Evolutionary conservation across 1,284 basidiomycete genomes (phyloP).

Genomic region (Neolentinus lepideus): DNA sequence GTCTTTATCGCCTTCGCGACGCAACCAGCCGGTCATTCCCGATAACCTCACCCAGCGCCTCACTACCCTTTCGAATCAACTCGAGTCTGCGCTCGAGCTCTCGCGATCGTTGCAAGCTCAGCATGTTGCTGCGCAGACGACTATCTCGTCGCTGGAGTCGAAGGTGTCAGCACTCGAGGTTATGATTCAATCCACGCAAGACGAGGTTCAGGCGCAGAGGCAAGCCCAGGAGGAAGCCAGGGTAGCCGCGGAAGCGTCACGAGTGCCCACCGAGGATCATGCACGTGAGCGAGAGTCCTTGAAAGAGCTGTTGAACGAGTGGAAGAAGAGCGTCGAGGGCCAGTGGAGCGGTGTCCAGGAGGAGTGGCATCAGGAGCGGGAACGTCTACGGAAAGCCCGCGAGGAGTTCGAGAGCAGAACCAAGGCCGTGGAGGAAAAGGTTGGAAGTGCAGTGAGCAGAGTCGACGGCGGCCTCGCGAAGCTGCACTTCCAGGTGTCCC

Average conservation of each 20-base stretch:
- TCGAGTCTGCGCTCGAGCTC: conserved; percentile 72
- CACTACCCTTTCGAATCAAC: conserved; percentile 62
- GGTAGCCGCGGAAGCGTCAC: conserved; percentile 31
- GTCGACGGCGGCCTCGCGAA: conserved; percentile 41
- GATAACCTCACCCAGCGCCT: conserved; percentile 72
- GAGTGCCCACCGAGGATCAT: conserved; percentile 20
- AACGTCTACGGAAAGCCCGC: conserved; percentile 65
- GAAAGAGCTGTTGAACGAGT: conserved; percentile 49
- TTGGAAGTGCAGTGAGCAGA: conserved; percentile 29
- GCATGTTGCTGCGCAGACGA: conserved; percentile 72
- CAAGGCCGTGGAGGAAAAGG: conserved; percentile 32
- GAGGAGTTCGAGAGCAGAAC: conserved; percentile 74
- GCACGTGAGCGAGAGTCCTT: conserved; percentile 37
- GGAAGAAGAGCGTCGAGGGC: conserved; percentile 69
- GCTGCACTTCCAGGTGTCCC: conserved; percentile 26
- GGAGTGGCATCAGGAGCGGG: conserved; percentile 79
- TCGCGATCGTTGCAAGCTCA: conserved; percentile 73
- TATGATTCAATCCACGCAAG: conserved; percentile 39
- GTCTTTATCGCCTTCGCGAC: conserved; percentile 11
- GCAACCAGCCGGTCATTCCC: conserved; percentile 22
- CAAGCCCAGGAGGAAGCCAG: conserved; percentile 38
- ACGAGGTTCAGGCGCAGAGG: conserved; percentile 31
- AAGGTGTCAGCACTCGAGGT: conserved; percentile 58
- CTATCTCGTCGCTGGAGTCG: conserved; percentile 70
- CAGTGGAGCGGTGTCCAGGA: conserved; percentile 75